These are phyloP conservation scores for Saksenaea vasiformis DNA, from an alignment of 371 early-diverging fungal species.

Conservation along the genomic window DNA sequence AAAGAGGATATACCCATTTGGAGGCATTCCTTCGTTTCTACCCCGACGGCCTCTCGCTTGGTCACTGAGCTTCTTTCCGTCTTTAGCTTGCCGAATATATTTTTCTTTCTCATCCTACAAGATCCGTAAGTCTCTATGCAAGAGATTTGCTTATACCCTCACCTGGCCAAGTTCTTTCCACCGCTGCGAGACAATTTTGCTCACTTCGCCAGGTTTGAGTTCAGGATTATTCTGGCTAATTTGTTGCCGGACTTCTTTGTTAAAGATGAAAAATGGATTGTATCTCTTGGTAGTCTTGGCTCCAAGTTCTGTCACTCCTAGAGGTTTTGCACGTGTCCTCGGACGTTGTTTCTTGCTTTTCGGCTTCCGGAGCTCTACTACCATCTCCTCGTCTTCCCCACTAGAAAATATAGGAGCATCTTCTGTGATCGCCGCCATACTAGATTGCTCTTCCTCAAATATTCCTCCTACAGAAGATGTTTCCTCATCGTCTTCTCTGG, in stretches of 20 bases:
- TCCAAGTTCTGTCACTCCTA: background rate
- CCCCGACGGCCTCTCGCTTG: background rate
- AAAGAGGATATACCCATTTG: slow-evolving; percentile 14
- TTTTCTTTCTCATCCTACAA: slow-evolving; percentile 8
- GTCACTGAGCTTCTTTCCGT: background rate
- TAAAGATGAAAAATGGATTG: slow-evolving; percentile 28
- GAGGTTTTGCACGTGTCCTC: background rate
- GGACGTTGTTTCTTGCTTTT: background rate
- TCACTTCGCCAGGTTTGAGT: slow-evolving; percentile 12
- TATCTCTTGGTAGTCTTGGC: slow-evolving; percentile 15
- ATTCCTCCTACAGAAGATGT: background rate
- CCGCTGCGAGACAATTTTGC: slow-evolving; percentile 8
- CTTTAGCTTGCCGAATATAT: background rate
- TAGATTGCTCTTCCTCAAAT: background rate
- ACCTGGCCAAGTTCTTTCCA: slow-evolving; percentile 20
- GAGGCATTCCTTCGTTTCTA: slow-evolving; percentile 1
- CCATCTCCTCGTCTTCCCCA: background rate
- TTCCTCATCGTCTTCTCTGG: background rate
- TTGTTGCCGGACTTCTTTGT: slow-evolving; percentile 13
- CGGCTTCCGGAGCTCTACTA: background rate
- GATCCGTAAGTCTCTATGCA: background rate
- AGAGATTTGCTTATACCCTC: background rate
- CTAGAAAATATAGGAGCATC: background rate
- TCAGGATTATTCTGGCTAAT: slow-evolving; percentile 6
- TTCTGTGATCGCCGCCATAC: background rate